Conservation (phyloP, 768 basidiomycete species). For the Dentipellis sp. region DNA sequence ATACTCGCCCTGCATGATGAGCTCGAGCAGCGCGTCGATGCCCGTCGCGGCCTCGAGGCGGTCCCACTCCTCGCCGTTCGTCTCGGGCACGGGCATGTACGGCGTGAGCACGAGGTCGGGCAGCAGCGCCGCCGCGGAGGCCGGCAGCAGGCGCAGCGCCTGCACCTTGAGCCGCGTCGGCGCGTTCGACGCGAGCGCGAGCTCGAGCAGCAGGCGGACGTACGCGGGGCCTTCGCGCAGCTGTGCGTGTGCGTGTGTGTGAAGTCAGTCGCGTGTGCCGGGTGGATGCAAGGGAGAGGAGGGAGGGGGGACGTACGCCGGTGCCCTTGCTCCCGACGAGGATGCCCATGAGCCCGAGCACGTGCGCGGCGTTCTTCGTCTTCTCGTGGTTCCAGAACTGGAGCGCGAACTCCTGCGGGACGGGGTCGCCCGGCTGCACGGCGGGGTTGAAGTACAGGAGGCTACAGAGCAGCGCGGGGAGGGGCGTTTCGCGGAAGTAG, state of each 20-base stretch:
- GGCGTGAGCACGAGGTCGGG: constrained; percentile 60
- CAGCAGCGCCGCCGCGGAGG: constrained; percentile 48
- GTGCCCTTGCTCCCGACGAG: constrained; percentile 67
- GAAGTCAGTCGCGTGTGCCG: constrained; percentile 5
- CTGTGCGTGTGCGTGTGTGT: no score
- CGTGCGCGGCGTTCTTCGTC: constrained; percentile 65
- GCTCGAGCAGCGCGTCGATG: constrained; percentile 72
- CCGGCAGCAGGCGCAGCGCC: constrained; percentile 58
- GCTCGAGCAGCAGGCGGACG: constrained; percentile 75
- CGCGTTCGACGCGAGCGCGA: constrained; percentile 89
- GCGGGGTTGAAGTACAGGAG: constrained; percentile 64
- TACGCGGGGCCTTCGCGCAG: constrained; percentile 47
- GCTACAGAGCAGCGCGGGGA: constrained; percentile 58
- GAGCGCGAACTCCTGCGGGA: constrained; percentile 86
- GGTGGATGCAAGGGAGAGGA: neutral
- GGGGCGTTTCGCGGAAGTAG: constrained; percentile 86
- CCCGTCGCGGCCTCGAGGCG: constrained; percentile 73
- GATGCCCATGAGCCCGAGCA: constrained; percentile 80
- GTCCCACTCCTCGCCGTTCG: constrained; percentile 91
- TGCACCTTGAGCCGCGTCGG: constrained; percentile 84
- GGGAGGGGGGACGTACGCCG: constrained; percentile 33
- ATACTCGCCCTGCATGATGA: constrained; percentile 84
- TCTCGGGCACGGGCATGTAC: constrained; percentile 69
- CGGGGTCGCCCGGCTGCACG: constrained; percentile 43
- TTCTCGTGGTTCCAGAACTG: constrained; percentile 98